Conservation (phyloP, 108 stramenopile genomes). For the Cylindrotheca closterium region DNA sequence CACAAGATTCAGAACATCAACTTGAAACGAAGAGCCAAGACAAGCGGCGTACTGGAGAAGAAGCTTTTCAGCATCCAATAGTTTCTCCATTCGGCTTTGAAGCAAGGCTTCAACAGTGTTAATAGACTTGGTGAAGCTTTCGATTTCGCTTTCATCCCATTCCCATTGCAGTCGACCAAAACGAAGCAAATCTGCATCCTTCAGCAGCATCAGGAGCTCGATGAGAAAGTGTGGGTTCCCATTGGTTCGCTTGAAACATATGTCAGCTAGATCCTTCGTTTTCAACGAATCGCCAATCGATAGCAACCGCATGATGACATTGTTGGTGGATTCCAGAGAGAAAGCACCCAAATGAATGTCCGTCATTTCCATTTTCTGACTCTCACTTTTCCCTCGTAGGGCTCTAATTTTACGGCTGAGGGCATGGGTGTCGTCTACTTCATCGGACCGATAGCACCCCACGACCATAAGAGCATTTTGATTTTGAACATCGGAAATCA, state of each 20-base stretch:
- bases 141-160: background rate
- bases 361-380: background rate
- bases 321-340: background rate
- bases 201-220: background rate
- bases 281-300: background rate
- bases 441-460: background rate
- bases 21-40: slow-evolving; percentile 1
- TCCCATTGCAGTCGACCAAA: background rate
- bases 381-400: background rate
- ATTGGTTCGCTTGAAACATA: slow-evolving; percentile 2
- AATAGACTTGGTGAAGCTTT: background rate
- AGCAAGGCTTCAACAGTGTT: background rate
- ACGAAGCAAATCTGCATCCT: background rate
- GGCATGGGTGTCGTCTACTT: background rate
- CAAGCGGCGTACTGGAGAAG: background rate
- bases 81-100: background rate
- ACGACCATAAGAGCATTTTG: background rate
- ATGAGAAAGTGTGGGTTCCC: background rate
- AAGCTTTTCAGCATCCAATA: background rate
- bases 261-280: background rate
- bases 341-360: background rate
- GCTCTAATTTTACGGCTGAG: background rate
- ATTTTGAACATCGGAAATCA: slow-evolving; percentile 1
- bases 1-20: background rate
- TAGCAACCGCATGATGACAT: background rate